phyloP scores from a whole-genome alignment of 2,329 filamentous ascomycete genomes.

The Pestalotiopsis fici region DNA sequence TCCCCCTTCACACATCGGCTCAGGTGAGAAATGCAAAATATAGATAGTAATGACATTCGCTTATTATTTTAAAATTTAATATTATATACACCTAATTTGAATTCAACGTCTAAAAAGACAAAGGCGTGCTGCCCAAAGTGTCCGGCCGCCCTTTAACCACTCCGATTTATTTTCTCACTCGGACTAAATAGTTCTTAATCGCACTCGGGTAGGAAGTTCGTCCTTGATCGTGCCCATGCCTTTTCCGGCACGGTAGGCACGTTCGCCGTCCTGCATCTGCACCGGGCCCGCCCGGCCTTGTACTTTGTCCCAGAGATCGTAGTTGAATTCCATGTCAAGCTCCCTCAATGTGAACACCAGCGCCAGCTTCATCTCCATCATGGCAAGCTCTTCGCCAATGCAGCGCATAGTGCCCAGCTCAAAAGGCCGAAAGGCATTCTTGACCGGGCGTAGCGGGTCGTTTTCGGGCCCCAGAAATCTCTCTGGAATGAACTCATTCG shows the following conservation, averaged over 20 bases:
- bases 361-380: conserved; percentile 1
- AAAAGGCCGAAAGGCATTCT: neutral
- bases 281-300: neutral
- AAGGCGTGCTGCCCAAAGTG: too few species aligned
- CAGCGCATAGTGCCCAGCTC: neutral
- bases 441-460: neutral
- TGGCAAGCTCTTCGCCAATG: conserved; percentile 4
- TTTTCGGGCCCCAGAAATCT: neutral
- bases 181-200: too few species aligned
- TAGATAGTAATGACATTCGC: too few species aligned
- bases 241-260: conserved; percentile 14
- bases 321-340: conserved; percentile 2
- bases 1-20: too few species aligned
- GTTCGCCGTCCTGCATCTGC: conserved; percentile 15
- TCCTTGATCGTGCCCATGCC: neutral
- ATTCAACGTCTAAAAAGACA: too few species aligned
- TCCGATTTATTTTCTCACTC: too few species aligned
- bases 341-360: neutral
- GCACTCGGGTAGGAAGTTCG: neutral
- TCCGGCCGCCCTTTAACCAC: too few species aligned
- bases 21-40: too few species aligned
- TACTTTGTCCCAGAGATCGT: conserved; percentile 9
- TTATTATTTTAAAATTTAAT: too few species aligned
- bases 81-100: too few species aligned
- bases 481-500: neutral